Conservation (phyloP, 1,284 basidiomycete genomes). For the Microbotryum lychnidis-dioicae region DNA sequence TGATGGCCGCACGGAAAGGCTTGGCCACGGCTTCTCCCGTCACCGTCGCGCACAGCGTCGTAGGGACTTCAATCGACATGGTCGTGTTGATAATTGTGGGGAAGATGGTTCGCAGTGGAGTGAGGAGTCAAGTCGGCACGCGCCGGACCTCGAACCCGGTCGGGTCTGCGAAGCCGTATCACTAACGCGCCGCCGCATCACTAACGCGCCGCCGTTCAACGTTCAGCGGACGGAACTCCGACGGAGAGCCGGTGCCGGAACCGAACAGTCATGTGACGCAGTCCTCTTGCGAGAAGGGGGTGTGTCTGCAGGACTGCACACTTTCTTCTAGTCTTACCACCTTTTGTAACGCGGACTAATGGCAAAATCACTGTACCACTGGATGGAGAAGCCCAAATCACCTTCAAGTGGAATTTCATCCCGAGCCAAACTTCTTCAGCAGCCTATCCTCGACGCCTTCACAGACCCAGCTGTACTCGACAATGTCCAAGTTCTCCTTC, state of each 20-base stretch:
- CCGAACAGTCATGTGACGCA: no score
- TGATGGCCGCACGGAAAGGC: constrained; percentile 26
- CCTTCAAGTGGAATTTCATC: no score
- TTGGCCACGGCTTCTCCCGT: constrained; percentile 28
- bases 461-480: constrained; percentile 27
- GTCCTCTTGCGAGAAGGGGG: no score
- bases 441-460: constrained; percentile 30
- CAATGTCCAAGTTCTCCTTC: constrained; percentile 81
- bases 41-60: constrained; percentile 3
- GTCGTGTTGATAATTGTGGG: not conserved
- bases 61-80: not conserved
- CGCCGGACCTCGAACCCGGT: not conserved
- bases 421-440: constrained; percentile 11
- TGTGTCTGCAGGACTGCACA: no score
- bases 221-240: no score
- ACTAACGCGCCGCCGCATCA: no score
- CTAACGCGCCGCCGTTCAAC: no score
- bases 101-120: not conserved
- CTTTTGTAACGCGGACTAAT: no score
- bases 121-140: not conserved
- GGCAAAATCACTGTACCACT: no score
- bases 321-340: no score
- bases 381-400: no score
- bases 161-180: not conserved
- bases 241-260: no score